Evolutionary conservation across 2,329 filamentous ascomycete species (phyloP).

Genomic region (Zopfia rhizophila): DNA sequence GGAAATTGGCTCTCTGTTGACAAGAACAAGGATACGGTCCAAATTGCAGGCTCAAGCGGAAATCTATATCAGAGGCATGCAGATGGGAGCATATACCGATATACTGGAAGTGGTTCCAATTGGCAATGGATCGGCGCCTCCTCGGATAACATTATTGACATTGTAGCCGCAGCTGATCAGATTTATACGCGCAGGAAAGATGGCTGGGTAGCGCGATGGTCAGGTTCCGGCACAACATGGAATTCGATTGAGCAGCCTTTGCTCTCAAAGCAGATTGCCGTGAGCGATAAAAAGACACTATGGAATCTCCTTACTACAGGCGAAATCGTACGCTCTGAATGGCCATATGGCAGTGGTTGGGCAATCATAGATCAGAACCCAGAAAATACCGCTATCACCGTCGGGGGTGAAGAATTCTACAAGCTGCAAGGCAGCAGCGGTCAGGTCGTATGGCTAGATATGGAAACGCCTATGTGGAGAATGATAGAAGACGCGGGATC

Average conservation of each 20-base stretch:
- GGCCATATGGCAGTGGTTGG: conserved; percentile 35
- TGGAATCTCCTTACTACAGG: conserved; percentile 39
- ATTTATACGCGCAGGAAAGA: conserved; percentile 42
- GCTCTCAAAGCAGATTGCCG: conserved; percentile 32
- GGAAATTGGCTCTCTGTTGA: conserved; percentile 32
- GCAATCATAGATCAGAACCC: conserved; percentile 36
- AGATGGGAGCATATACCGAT: conserved; percentile 38
- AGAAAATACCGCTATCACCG: conserved; percentile 33
- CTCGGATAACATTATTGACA: conserved; percentile 37
- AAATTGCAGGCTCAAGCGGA: conserved; percentile 37
- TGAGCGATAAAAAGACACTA: conserved; percentile 35
- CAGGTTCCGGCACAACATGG: conserved; percentile 33
- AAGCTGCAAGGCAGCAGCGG: conserved; percentile 39
- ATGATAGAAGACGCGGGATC: conserved; percentile 30
- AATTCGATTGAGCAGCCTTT: conserved; percentile 33
- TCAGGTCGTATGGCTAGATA: conserved; percentile 38
- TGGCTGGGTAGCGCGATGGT: conserved; percentile 39
- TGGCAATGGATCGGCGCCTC: conserved; percentile 36
- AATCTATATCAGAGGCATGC: conserved; percentile 39
- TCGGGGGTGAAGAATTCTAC: conserved; percentile 41
- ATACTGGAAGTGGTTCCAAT: conserved; percentile 25
- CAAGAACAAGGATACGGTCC: conserved; percentile 38
- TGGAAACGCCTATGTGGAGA: conserved; percentile 31
- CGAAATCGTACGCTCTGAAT: conserved; percentile 35
- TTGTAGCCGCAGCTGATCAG: conserved; percentile 36